Percentiles rank a stretch among this genome's conserved stretches.
phyloP scores from a whole-genome alignment of 148 eudicot genomes.

The Amaranthus hypochondriacus region DNA sequence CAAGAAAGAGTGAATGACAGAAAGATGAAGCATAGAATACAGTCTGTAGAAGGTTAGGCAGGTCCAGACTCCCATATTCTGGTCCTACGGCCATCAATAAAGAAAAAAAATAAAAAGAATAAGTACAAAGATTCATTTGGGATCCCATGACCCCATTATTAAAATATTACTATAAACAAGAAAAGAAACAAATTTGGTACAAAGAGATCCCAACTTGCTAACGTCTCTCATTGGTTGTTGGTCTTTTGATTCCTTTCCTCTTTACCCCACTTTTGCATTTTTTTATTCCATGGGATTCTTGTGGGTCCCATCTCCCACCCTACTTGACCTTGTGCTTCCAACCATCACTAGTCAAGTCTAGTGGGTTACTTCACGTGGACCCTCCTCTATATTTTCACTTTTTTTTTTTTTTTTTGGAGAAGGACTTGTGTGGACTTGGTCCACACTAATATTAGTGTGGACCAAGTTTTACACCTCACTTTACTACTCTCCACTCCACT shows the following conservation, averaged over 20 bases:
- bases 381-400: too few relatives aligned
- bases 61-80: too few relatives aligned
- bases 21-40: too few relatives aligned
- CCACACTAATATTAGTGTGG: too few relatives aligned
- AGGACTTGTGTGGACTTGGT: too few relatives aligned
- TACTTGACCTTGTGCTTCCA: not conserved
- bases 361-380: not conserved
- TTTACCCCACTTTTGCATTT: not conserved
- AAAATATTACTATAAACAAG: not conserved
- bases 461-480: too few relatives aligned
- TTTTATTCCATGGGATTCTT: constrained; percentile 15
- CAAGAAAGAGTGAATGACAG: too few relatives aligned
- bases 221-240: constrained; percentile 25
- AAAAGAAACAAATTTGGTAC: constrained; percentile 3
- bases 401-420: too few relatives aligned
- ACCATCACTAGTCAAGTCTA: not conserved
- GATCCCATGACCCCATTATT: not conserved
- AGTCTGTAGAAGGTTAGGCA: too few relatives aligned
- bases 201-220: not conserved
- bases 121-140: not conserved
- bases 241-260: constrained; percentile 11
- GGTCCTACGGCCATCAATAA: too few relatives aligned
- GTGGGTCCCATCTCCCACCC: constrained; percentile 1
- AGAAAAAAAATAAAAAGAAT: not conserved
- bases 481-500: too few relatives aligned